Percentiles rank a stretch among this genome's conserved stretches.
These are phyloP conservation scores for Berberis thunbergii DNA, from an alignment of 164 flowering plant species.

Conservation along the genomic window DNA sequence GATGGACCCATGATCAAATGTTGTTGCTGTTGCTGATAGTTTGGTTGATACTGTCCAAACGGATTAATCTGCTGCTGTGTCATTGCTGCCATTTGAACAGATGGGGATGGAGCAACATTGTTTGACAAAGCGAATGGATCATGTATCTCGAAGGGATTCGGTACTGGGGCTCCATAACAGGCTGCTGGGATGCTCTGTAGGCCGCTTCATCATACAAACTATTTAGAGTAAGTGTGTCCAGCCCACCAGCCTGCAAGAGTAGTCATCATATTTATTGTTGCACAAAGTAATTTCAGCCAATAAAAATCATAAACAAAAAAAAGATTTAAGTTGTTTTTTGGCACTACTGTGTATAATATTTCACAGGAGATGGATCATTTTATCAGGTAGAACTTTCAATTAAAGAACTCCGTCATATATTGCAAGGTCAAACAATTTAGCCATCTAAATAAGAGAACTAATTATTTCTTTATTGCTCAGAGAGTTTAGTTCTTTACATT, in stretches of 20 bases:
- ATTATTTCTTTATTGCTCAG: too few species aligned
- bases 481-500: too few species aligned
- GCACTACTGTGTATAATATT: too few species aligned
- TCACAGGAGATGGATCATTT: too few species aligned
- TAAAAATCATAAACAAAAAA: too few species aligned
- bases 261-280: too few species aligned
- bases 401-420: too few species aligned
- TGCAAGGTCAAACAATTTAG: too few species aligned
- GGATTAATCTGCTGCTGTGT: slow-evolving; percentile 65
- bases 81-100: slow-evolving; percentile 71
- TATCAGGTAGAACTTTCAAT: too few species aligned
- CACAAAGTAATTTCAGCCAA: too few species aligned
- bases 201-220: slow-evolving; percentile 88
- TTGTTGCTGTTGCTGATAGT: slow-evolving; percentile 29
- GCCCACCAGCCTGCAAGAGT: slow-evolving; percentile 78
- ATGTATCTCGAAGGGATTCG: slow-evolving; percentile 81
- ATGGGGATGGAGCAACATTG: slow-evolving; percentile 41
- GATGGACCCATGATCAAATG: slow-evolving; percentile 34
- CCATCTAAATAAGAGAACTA: too few species aligned
- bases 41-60: slow-evolving; percentile 23
- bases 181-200: slow-evolving; percentile 75
- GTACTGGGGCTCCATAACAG: slow-evolving; percentile 75
- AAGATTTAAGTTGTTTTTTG: too few species aligned
- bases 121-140: slow-evolving; percentile 83
- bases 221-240: slow-evolving; percentile 71